A percentile compares a stretch with the other conserved stretches of the same genome.
Conservation (phyloP, 2,329 filamentous ascomycete species). For the Microthyrium microscopicum region DNA sequence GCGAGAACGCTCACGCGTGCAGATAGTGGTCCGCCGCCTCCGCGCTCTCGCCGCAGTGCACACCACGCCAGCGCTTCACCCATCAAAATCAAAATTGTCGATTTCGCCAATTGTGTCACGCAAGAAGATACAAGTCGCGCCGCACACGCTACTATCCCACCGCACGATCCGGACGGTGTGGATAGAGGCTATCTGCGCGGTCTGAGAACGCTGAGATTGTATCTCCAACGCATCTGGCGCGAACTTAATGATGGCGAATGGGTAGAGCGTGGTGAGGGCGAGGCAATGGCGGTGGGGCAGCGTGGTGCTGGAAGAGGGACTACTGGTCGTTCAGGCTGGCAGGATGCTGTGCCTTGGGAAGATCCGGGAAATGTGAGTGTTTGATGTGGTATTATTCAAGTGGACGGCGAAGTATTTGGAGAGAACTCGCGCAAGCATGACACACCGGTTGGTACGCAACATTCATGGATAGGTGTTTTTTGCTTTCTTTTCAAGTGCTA, state of each 20-base stretch:
- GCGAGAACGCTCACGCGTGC: not conserved
- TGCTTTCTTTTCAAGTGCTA: no score
- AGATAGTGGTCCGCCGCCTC: conserved; percentile 5
- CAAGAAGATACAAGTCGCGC: conserved; percentile 49
- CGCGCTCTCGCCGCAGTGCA: conserved; percentile 21
- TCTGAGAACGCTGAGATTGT: conserved; percentile 58
- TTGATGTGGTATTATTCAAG: no score
- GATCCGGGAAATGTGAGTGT: conserved; percentile 7
- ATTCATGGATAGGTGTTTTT: no score
- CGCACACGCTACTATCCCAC: conserved; percentile 53
- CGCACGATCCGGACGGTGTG: conserved; percentile 60
- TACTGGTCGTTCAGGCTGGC: conserved; percentile 1
- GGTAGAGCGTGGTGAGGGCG: conserved; percentile 24
- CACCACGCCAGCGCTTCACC: conserved; percentile 17
- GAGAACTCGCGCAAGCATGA: no score
- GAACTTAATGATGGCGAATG: conserved; percentile 42
- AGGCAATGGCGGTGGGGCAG: conserved; percentile 4
- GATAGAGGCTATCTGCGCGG: conserved; percentile 84
- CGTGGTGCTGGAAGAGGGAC: conserved; percentile 2
- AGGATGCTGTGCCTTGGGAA: conserved; percentile 1
- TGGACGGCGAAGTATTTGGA: no score
- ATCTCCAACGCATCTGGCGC: conserved; percentile 74
- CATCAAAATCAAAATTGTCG: conserved; percentile 92
- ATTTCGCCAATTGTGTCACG: conserved; percentile 95
- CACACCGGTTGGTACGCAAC: no score